phyloP scores from a whole-genome alignment of 805 yeast species.

The Teunomyces kruisii region DNA sequence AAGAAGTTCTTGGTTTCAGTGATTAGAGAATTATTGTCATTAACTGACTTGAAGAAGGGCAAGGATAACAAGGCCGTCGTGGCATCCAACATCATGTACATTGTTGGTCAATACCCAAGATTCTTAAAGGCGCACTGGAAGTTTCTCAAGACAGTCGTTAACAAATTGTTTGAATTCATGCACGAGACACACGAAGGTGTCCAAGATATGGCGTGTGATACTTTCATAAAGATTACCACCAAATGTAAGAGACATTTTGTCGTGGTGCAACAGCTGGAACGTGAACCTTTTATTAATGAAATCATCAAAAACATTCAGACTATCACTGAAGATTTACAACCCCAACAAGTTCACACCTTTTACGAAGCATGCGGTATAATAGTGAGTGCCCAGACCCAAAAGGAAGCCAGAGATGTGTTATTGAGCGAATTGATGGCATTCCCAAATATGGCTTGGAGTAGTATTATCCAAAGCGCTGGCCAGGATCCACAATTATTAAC shows the following conservation, averaged over 20 bases:
- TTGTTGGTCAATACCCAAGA: constrained; percentile 98
- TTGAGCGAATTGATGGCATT: constrained; percentile 79
- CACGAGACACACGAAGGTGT: constrained; percentile 99
- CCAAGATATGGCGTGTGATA: constrained; percentile 99
- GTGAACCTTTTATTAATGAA: constrained; percentile 88
- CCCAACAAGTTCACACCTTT: constrained; percentile 97
- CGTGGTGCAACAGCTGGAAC: constrained; percentile 78
- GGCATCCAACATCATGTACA: constrained; percentile 99
- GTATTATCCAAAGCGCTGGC: constrained; percentile 81
- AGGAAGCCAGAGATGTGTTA: constrained; percentile 66
- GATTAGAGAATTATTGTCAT: constrained; percentile 84
- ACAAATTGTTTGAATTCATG: constrained; percentile 96
- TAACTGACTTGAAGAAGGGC: constrained; percentile 95
- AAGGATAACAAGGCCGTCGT: constrained; percentile 98
- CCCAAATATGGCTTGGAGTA: constrained; percentile 94
- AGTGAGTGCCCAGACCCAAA: constrained; percentile 78
- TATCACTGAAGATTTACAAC: constrained; percentile 89
- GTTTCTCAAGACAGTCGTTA: constrained; percentile 91
- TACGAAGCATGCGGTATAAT: constrained; percentile 97
- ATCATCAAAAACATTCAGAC: constrained; percentile 79
- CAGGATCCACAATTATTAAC: constrained; percentile 78
- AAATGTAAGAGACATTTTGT: constrained; percentile 97
- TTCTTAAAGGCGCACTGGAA: constrained; percentile 98
- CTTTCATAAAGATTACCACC: constrained; percentile 91
- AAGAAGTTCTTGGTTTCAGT: constrained; percentile 91